Percentiles rank a stretch among this genome's conserved stretches.
These are phyloP conservation scores for Penicillium ochrochloron DNA, from an alignment of 495 filamentous ascomycete genomes.

Conservation along the genomic window DNA sequence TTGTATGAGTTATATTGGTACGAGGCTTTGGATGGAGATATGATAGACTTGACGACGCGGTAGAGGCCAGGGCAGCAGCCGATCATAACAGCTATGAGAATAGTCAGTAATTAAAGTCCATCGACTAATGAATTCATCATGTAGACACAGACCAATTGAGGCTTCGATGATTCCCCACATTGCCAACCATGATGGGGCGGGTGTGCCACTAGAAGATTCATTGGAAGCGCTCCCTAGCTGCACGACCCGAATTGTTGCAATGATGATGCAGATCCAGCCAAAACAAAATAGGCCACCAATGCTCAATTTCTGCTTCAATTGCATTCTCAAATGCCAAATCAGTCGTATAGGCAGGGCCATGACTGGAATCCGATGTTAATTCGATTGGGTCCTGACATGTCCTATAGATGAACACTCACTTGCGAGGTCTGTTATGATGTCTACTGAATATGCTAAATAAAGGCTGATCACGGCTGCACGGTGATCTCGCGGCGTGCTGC, in stretches of 20 bases:
- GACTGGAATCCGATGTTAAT: slow-evolving; percentile 35
- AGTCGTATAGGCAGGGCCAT: slow-evolving; percentile 57
- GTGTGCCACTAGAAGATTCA: slow-evolving; percentile 13
- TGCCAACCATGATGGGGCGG: slow-evolving; percentile 32
- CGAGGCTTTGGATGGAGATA: slow-evolving; percentile 18
- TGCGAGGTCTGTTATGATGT: slow-evolving; percentile 50
- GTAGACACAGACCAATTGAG: slow-evolving; percentile 24
- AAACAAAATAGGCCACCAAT: slow-evolving; percentile 54
- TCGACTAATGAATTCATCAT: background rate
- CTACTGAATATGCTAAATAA: slow-evolving; percentile 47
- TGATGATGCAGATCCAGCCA: slow-evolving; percentile 55
- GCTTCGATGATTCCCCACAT: slow-evolving; percentile 36
- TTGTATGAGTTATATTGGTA: slow-evolving; percentile 24
- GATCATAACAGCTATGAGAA: slow-evolving; percentile 25
- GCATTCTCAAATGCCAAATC: slow-evolving; percentile 52
- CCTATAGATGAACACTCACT: slow-evolving; percentile 25
- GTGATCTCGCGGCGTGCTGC: slow-evolving; percentile 37
- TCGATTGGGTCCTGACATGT: background rate
- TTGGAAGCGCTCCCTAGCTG: slow-evolving; percentile 27
- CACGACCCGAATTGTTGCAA: slow-evolving; percentile 54
- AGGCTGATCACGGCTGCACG: slow-evolving; percentile 42
- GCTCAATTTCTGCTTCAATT: slow-evolving; percentile 49
- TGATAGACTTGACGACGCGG: slow-evolving; percentile 21
- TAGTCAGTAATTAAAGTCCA: background rate
- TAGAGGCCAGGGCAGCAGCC: slow-evolving; percentile 32